Evolutionary conservation across 306 rosid species (phyloP).

Genomic region (Cicer bijugum): DNA sequence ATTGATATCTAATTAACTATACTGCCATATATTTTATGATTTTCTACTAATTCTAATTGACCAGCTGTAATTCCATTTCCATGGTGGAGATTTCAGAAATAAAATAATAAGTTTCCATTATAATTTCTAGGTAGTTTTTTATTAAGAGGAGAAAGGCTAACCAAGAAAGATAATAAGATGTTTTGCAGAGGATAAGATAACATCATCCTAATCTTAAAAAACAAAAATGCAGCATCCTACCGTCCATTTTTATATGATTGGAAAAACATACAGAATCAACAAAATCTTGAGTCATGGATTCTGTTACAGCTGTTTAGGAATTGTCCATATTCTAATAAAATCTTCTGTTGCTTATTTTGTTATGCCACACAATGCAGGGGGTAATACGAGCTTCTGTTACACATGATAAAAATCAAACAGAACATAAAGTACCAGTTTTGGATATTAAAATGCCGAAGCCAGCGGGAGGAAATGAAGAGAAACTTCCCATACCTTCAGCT

Average conservation of each 20-base stretch:
- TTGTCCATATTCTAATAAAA: constrained; percentile 1
- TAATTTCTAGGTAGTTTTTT: not conserved
- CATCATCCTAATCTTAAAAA: not conserved
- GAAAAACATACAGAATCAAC: not conserved
- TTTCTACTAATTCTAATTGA: constrained; percentile 22
- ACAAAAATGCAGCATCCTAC: not conserved
- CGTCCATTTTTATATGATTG: not conserved
- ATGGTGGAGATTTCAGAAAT: constrained; percentile 12
- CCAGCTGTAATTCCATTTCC: constrained; percentile 14
- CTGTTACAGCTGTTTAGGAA: constrained; percentile 4
- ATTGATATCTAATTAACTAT: constrained; percentile 36
- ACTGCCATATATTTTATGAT: constrained; percentile 25
- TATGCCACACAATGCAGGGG: constrained; percentile 52
- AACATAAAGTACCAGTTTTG: constrained; percentile 58
- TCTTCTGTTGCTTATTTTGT: constrained; percentile 22
- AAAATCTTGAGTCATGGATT: not conserved
- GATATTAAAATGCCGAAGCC: constrained; percentile 73
- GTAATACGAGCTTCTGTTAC: constrained; percentile 90
- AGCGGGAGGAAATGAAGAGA: constrained; percentile 52
- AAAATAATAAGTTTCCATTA: constrained; percentile 6
- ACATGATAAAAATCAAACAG: constrained; percentile 60
- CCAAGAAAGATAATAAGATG: not conserved
- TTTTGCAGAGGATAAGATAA: constrained; percentile 1
- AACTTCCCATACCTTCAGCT: constrained; percentile 40
- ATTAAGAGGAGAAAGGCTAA: constrained; percentile 7